Evolutionary conservation across 495 filamentous ascomycete species (phyloP).

Genomic region (Cercophora samala): DNA sequence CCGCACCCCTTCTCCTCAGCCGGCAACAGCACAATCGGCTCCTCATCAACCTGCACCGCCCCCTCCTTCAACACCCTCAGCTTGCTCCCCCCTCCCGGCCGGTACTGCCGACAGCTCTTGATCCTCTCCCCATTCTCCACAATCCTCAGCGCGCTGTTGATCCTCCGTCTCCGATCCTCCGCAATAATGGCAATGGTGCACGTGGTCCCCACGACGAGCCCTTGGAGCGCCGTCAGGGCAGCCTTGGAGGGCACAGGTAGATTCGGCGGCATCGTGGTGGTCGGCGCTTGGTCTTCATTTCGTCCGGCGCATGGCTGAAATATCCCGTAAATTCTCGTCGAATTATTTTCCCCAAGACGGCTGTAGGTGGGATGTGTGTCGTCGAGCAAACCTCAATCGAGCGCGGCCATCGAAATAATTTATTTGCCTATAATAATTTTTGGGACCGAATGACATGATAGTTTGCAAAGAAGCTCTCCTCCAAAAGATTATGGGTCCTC

Average conservation of each 20-base stretch:
- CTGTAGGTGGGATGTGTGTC: no score
- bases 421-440: neutral
- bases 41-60: conserved; percentile 15
- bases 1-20: neutral
- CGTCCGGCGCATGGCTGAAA: conserved; percentile 28
- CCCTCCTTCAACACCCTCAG: conserved; percentile 45
- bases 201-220: conserved; percentile 50
- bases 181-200: conserved; percentile 52
- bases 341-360: no score
- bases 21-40: conserved; percentile 14
- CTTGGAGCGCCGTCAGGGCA: conserved; percentile 50
- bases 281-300: conserved; percentile 23
- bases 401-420: neutral
- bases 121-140: conserved; percentile 48
- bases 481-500: neutral
- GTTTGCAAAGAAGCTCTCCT: neutral
- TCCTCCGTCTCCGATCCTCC: conserved; percentile 53
- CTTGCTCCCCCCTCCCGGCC: conserved; percentile 33
- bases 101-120: conserved; percentile 42
- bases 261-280: conserved; percentile 38
- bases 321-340: no score
- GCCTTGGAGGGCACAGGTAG: conserved; percentile 54
- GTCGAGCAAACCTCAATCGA: conserved; percentile 11
- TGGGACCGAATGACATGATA: neutral
- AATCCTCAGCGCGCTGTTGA: conserved; percentile 43